phyloP scores from a whole-genome alignment of 345 rosid species.

The Noccaea caerulescens region DNA sequence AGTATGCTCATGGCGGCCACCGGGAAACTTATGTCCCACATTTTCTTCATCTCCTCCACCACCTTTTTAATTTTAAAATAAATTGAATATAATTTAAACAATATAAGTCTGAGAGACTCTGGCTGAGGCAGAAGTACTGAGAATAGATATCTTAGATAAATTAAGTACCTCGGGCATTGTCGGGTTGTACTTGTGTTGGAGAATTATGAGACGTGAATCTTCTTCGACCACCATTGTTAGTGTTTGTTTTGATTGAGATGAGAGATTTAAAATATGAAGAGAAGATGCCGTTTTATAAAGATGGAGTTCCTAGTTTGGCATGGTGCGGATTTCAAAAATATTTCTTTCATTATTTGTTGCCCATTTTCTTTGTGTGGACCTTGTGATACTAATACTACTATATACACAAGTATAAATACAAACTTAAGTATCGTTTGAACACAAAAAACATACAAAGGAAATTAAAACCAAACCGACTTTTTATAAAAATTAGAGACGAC shows the following conservation, averaged over 20 bases:
- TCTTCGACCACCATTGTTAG: constrained; percentile 50
- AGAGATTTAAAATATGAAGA: constrained; percentile 23
- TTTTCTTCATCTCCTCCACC: constrained; percentile 69
- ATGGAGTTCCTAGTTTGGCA: constrained; percentile 26
- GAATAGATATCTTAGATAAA: constrained; percentile 17
- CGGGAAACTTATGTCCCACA: constrained; percentile 72
- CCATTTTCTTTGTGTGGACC: constrained; percentile 18
- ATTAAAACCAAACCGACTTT: not conserved
- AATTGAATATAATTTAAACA: not conserved
- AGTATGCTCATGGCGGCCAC: constrained; percentile 72
- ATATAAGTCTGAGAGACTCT: constrained; percentile 2
- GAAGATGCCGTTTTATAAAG: constrained; percentile 41
- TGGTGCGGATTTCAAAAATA: constrained; percentile 4
- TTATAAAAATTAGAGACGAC: not conserved
- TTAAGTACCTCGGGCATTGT: constrained; percentile 72
- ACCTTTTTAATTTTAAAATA: constrained; percentile 46
- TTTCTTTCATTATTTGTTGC: constrained; percentile 19
- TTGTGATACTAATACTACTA: constrained; percentile 4
- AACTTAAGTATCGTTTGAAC: not conserved
- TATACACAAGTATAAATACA: constrained; percentile 10
- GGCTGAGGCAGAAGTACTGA: not conserved
- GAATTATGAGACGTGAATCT: constrained; percentile 47
- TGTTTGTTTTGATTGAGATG: constrained; percentile 32
- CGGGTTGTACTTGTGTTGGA: constrained; percentile 48
- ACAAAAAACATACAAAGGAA: not conserved